Evolutionary conservation across 1,284 basidiomycete species (phyloP), one percentile per base, ranked within the genome.

Genomic region (Ceratobasidium sp.): DNA sequence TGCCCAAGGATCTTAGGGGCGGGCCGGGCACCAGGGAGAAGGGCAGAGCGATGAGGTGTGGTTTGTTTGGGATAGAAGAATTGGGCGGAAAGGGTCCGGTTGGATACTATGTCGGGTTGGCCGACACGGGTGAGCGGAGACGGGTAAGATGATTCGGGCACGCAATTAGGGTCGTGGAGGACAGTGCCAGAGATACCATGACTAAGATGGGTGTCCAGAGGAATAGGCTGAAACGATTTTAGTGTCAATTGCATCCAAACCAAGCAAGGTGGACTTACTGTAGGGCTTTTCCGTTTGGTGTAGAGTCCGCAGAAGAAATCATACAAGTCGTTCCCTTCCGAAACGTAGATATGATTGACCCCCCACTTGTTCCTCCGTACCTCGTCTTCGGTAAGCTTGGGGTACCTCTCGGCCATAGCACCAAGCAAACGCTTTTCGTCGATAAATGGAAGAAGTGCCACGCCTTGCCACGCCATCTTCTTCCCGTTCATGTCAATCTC

Each of bases 401-500:
- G 84, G 84, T 97, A 95, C 77, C 90, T 89, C 34, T 88, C 86
- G 19, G 87, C 89, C 90, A 99, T 95, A 1, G 96, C 95, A 32
- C 89, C 90, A 69, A 98, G 85, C 29, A 99, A 85, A 22, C 97
- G 90, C 77, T 89, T 89, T 83, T 93, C 89, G 82, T 99, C 95
- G 80, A 99, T 99, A 86, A 99, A 99, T 0, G 98, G 97, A 29
- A 99, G 86, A 1, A 99, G 87, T 0, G 97, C 97, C 62, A 99
- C 96, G 76, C 98, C 98, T 84, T 99, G 98, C 98, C 98, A 99
- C 0, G 94, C 89, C 97, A 99, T 99, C 85, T 95, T 96, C 86
- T 99, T 99, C 78, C 98, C 98, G 82, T 99, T 99, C 98, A 99
- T 99, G 84, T 99, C 98, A 81, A 99, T 93, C 80, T 97, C 90